Evolutionary conservation across 768 basidiomycete species (phyloP).

Genomic region (Agaricus subrufescens): DNA sequence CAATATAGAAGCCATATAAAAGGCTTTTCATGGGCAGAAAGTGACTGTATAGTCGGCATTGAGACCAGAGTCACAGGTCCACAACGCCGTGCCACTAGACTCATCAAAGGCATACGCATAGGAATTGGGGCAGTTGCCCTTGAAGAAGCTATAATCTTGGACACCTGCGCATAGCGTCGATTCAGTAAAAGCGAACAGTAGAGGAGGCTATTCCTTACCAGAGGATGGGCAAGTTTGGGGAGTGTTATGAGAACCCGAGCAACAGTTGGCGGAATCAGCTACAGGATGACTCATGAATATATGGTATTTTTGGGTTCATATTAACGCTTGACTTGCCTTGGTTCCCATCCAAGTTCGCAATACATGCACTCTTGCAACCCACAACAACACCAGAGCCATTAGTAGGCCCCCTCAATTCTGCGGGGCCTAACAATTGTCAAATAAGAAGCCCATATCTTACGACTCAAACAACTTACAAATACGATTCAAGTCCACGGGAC

Average conservation of each 20-base stretch:
- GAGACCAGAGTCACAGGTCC: conserved; percentile 38
- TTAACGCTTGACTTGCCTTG: conserved; percentile 20
- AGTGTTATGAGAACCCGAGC: conserved; percentile 50
- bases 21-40: conserved; percentile 34
- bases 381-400: conserved; percentile 50
- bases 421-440: conserved; percentile 35
- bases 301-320: background rate
- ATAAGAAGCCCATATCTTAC: too few species aligned
- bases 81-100: conserved; percentile 42
- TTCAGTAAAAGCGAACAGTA: background rate
- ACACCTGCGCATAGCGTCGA: conserved; percentile 22
- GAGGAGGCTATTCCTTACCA: conserved; percentile 11
- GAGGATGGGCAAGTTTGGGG: conserved; percentile 53
- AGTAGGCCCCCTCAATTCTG: conserved; percentile 45
- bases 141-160: conserved; percentile 34
- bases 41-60: conserved; percentile 45
- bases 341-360: conserved; percentile 37
- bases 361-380: conserved; percentile 60
- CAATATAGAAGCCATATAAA: too few species aligned
- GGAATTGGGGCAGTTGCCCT: conserved; percentile 39
- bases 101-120: conserved; percentile 59
- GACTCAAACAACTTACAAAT: conserved; percentile 22
- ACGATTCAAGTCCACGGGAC: conserved; percentile 57
- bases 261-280: conserved; percentile 64
- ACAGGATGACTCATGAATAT: background rate